phyloP scores from a whole-genome alignment of 768 basidiomycete genomes.

The Boletus rufocinnamomeus region DNA sequence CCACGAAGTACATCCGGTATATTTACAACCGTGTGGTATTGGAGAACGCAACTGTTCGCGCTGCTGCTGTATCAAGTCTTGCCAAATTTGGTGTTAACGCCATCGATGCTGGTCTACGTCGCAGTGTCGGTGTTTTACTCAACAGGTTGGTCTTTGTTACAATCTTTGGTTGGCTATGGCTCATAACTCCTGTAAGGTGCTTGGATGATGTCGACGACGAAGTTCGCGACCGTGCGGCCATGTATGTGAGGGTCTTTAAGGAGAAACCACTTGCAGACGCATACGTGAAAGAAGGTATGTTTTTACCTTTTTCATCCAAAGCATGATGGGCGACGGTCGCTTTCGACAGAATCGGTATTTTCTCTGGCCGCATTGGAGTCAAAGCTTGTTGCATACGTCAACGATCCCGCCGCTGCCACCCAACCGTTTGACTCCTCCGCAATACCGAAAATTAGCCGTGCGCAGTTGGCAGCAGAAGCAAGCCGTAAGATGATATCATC shows the following conservation, averaged over 20 bases:
- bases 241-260: slow-evolving; percentile 86
- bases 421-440: slow-evolving; percentile 81
- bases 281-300: slow-evolving; percentile 89
- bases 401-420: slow-evolving; percentile 68
- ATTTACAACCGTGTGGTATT: slow-evolving; percentile 99
- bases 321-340: neutral
- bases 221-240: slow-evolving; percentile 94
- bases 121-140: slow-evolving; percentile 85
- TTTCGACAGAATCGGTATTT: slow-evolving; percentile 79
- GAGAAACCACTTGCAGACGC: slow-evolving; percentile 78
- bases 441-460: slow-evolving; percentile 93
- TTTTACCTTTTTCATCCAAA: neutral
- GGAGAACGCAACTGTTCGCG: slow-evolving; percentile 96
- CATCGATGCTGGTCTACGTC: slow-evolving; percentile 72
- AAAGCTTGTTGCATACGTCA: slow-evolving; percentile 92
- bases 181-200: slow-evolving; percentile 54
- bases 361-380: slow-evolving; percentile 88
- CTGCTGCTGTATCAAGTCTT: slow-evolving; percentile 91
- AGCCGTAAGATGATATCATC: slow-evolving; percentile 58
- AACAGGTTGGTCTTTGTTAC: slow-evolving; percentile 60
- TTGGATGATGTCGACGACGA: slow-evolving; percentile 99
- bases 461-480: slow-evolving; percentile 86
- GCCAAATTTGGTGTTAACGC: slow-evolving; percentile 97
- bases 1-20: slow-evolving; percentile 97
- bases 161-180: neutral